These are phyloP conservation scores for Leccinum pachyderme DNA, from an alignment of 1,284 basidiomycete genomes.

Conservation along the genomic window DNA sequence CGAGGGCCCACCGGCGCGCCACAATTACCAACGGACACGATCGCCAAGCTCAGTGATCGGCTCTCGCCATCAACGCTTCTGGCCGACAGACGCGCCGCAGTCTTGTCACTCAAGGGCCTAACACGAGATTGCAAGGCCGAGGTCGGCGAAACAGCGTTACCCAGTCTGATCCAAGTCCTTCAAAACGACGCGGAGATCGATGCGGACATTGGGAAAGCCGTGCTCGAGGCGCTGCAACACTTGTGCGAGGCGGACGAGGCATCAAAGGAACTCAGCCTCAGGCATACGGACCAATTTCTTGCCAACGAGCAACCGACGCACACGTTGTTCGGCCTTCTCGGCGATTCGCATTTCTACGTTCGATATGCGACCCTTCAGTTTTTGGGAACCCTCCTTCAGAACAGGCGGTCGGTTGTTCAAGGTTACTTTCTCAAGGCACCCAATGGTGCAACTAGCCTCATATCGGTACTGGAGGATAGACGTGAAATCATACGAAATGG, in stretches of 20 bases:
- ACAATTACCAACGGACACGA: slow-evolving; percentile 83
- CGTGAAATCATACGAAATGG: slow-evolving; percentile 84
- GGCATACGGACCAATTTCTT: slow-evolving; percentile 72
- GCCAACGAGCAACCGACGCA: slow-evolving; percentile 72
- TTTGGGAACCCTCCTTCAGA: slow-evolving; percentile 75
- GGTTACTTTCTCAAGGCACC: slow-evolving; percentile 85
- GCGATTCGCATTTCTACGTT: slow-evolving; percentile 78
- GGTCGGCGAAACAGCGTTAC: slow-evolving; percentile 75
- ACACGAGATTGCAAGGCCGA: slow-evolving; percentile 88
- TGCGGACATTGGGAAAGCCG: slow-evolving; percentile 86
- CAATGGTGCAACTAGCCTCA: slow-evolving; percentile 69
- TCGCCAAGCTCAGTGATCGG: slow-evolving; percentile 84
- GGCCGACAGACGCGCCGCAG: slow-evolving; percentile 88
- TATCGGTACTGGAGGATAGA: slow-evolving; percentile 76
- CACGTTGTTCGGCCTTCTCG: slow-evolving; percentile 76
- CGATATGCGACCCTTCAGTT: slow-evolving; percentile 87
- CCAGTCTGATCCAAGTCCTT: slow-evolving; percentile 77
- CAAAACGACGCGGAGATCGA: slow-evolving; percentile 87
- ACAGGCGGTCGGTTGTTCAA: slow-evolving; percentile 81
- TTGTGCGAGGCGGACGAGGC: slow-evolving; percentile 71
- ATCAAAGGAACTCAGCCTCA: slow-evolving; percentile 62
- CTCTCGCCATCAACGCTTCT: slow-evolving; percentile 84
- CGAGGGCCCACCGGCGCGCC: slow-evolving; percentile 74
- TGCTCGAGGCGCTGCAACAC: slow-evolving; percentile 80
- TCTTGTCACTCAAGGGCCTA: slow-evolving; percentile 90